Percentiles rank a stretch among this genome's conserved stretches.
These are phyloP conservation scores for Crithidia brevicula DNA, from an alignment of 208 protist genomes.

Conservation along the genomic window DNA sequence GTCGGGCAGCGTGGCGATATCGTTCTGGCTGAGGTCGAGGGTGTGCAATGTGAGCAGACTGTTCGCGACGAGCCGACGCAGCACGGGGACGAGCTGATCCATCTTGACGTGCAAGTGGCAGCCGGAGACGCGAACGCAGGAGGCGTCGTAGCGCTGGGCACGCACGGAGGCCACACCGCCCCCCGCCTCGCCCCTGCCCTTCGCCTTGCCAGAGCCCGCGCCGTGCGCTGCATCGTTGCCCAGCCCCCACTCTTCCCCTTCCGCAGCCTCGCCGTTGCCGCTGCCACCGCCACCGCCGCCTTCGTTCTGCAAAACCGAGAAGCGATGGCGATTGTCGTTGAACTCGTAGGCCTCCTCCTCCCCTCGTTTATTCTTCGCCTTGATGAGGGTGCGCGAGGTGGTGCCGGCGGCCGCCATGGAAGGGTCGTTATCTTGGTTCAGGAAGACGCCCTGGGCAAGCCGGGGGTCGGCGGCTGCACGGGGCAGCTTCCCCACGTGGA, in stretches of 20 bases:
- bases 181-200: neutral
- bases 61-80: conserved; percentile 76
- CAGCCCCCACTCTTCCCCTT: conserved; percentile 10
- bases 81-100: conserved; percentile 63
- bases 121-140: conserved; percentile 67
- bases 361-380: conserved; percentile 84
- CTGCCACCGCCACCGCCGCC: neutral
- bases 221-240: neutral
- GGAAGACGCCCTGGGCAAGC: conserved; percentile 71
- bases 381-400: conserved; percentile 67
- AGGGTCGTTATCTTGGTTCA: conserved; percentile 76
- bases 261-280: neutral
- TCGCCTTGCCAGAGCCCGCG: neutral
- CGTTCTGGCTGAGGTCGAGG: conserved; percentile 85
- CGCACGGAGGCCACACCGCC: conserved; percentile 4
- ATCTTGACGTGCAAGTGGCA: conserved; percentile 59
- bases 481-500: conserved; percentile 36
- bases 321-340: conserved; percentile 44
- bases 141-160: conserved; percentile 52
- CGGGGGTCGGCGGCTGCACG: conserved; percentile 50
- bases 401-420: conserved; percentile 12
- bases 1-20: conserved; percentile 61
- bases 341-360: conserved; percentile 93
- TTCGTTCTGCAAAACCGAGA: conserved; percentile 39
- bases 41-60: conserved; percentile 70